Evolutionary conservation across 2,329 filamentous ascomycete species (phyloP).

Genomic region (Remersonia thermophila): DNA sequence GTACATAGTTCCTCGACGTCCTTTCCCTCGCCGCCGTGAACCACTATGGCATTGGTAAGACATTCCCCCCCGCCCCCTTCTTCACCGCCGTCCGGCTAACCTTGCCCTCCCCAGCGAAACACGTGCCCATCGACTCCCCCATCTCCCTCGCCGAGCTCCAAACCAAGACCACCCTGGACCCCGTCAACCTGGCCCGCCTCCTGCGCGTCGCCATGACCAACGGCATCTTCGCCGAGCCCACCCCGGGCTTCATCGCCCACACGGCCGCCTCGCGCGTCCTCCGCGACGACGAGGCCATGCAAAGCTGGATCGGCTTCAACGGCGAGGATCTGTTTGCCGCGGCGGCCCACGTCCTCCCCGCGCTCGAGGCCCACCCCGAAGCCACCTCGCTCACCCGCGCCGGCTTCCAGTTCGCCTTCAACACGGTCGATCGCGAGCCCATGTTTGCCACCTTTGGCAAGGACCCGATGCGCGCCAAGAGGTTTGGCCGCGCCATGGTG

Average conservation of each 20-base stretch:
- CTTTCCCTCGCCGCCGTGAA: slow-evolving; percentile 39
- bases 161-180: slow-evolving; percentile 32
- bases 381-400: slow-evolving; percentile 36
- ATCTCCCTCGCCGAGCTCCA: slow-evolving; percentile 35
- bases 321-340: slow-evolving; percentile 41
- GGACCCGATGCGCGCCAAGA: slow-evolving; percentile 32
- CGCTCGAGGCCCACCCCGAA: slow-evolving; percentile 32
- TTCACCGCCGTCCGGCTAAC: no score
- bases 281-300: slow-evolving; percentile 33
- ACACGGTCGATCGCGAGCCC: slow-evolving; percentile 37
- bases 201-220: slow-evolving; percentile 47
- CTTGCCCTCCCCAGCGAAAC: slow-evolving; percentile 27
- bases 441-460: slow-evolving; percentile 43
- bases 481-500: slow-evolving; percentile 43
- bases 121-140: slow-evolving; percentile 34
- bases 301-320: slow-evolving; percentile 44
- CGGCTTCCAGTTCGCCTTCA: slow-evolving; percentile 39
- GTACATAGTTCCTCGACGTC: slow-evolving; percentile 34
- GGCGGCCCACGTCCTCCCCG: slow-evolving; percentile 32
- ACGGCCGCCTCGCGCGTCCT: slow-evolving; percentile 41
- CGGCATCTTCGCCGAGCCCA: slow-evolving; percentile 40
- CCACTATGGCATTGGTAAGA: slow-evolving; percentile 36
- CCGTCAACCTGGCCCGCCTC: slow-evolving; percentile 37
- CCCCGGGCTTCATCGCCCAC: slow-evolving; percentile 39
- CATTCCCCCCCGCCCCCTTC: not conserved